phyloP scores from a whole-genome alignment of 1,139 yeast species.

The Meyerozyma athensensis region DNA sequence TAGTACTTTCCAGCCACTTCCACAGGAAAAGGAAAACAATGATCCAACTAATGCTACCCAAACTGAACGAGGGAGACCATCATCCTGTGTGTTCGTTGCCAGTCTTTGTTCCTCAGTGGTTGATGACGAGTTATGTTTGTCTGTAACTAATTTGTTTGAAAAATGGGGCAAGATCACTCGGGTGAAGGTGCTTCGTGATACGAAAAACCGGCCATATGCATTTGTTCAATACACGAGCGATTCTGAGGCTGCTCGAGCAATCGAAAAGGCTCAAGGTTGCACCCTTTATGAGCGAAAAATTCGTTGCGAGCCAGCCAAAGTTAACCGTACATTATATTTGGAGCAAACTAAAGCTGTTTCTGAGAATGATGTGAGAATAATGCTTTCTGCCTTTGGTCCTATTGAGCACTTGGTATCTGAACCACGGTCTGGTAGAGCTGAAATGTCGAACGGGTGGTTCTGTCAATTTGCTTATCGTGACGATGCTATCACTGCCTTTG shows the following conservation, averaged over 20 bases:
- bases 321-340: conserved; percentile 75
- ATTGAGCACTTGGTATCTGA: conserved; percentile 60
- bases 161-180: conserved; percentile 66
- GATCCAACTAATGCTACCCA: neutral
- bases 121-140: conserved; percentile 66
- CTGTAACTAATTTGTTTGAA: conserved; percentile 61
- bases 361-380: conserved; percentile 26
- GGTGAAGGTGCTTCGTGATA: conserved; percentile 85
- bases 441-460: conserved; percentile 57
- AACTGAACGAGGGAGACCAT: conserved; percentile 44
- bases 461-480: conserved; percentile 79
- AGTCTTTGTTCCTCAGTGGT: conserved; percentile 57
- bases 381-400: conserved; percentile 60
- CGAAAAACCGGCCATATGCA: conserved; percentile 83
- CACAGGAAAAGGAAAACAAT: neutral
- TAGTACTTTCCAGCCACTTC: neutral
- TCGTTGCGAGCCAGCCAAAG: conserved; percentile 88
- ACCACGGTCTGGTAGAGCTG: conserved; percentile 16
- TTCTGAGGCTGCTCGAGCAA: conserved; percentile 65
- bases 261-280: conserved; percentile 64
- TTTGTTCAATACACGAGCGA: conserved; percentile 83
- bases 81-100: conserved; percentile 88
- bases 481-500: conserved; percentile 87
- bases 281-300: conserved; percentile 68
- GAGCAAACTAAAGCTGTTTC: conserved; percentile 20